These are phyloP conservation scores for Mesotaenium endlicherianum DNA, from an alignment of 139 green algal genomes.

Conservation along the genomic window DNA sequence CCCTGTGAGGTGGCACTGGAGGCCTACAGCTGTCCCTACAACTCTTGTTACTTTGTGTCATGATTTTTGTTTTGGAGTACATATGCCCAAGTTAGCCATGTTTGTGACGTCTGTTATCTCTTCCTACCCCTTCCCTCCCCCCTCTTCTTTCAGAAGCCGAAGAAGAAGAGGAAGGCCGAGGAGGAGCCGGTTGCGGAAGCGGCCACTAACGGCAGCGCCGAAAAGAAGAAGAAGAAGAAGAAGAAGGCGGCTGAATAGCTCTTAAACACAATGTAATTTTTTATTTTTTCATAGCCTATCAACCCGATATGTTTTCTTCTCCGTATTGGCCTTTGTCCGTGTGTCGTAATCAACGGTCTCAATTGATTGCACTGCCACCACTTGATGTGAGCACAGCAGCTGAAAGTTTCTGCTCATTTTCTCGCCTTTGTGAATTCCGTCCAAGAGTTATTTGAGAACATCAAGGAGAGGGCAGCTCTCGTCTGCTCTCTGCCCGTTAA, in stretches of 20 bases:
- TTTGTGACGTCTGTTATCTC: too few species aligned
- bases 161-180: slow-evolving; percentile 15
- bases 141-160: too few species aligned
- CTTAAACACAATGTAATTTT: neutral
- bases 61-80: too few species aligned
- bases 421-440: too few species aligned
- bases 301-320: neutral
- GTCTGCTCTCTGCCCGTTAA: too few species aligned
- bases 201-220: neutral
- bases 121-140: too few species aligned
- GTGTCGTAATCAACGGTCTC: neutral
- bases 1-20: too few species aligned
- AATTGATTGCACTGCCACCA: neutral
- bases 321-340: neutral
- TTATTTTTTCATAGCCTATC: neutral
- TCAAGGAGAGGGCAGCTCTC: too few species aligned
- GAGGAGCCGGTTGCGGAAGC: neutral
- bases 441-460: too few species aligned
- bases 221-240: slow-evolving; percentile 49
- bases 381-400: neutral
- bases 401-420: neutral
- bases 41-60: too few species aligned
- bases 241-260: slow-evolving; percentile 20
- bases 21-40: too few species aligned
- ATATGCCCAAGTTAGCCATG: too few species aligned